phyloP scores from a whole-genome alignment of 139 green algal genomes.

The Tetraselmis striata region DNA sequence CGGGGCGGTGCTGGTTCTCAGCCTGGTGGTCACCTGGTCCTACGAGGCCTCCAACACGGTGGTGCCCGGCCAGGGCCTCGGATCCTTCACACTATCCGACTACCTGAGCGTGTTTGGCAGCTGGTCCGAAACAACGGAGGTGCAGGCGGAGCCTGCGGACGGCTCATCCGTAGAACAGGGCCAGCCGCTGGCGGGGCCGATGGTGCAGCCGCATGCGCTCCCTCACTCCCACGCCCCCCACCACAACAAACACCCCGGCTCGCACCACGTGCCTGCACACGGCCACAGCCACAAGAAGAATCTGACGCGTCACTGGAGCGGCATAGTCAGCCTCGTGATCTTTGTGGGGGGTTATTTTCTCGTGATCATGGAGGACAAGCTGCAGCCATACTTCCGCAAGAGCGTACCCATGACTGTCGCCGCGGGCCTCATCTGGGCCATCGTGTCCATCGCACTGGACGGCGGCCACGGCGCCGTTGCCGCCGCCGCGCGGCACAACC shows the following conservation, averaged over 20 bases:
- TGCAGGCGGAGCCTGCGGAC: not conserved
- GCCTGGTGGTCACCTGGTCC: not conserved
- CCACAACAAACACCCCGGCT: not conserved
- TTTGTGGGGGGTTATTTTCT: slow-evolving; percentile 12
- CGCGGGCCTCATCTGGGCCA: slow-evolving; percentile 15
- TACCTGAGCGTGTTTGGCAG: not conserved
- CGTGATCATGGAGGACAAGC: slow-evolving; percentile 9
- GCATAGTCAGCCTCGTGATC: slow-evolving; percentile 2
- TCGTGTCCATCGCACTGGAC: slow-evolving; percentile 2
- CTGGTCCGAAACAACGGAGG: not conserved
- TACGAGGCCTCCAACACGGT: not conserved
- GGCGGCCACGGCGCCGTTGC: slow-evolving; percentile 10
- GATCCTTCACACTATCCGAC: not conserved
- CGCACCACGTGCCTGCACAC: not conserved
- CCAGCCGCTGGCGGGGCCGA: not conserved
- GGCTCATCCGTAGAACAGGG: too few relatives aligned
- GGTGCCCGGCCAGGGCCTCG: not conserved
- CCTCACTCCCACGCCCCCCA: not conserved
- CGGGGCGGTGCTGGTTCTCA: not conserved
- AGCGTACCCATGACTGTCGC: slow-evolving; percentile 16
- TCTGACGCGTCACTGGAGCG: not conserved
- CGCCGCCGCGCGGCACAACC: slow-evolving; percentile 9
- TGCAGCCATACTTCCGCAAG: slow-evolving; percentile 18
- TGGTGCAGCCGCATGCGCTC: not conserved
- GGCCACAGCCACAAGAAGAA: not conserved